A percentile compares a stretch with the other conserved stretches of the same genome.
Evolutionary conservation across 331 rosid species (phyloP).

Genomic region (Cydonia oblonga): DNA sequence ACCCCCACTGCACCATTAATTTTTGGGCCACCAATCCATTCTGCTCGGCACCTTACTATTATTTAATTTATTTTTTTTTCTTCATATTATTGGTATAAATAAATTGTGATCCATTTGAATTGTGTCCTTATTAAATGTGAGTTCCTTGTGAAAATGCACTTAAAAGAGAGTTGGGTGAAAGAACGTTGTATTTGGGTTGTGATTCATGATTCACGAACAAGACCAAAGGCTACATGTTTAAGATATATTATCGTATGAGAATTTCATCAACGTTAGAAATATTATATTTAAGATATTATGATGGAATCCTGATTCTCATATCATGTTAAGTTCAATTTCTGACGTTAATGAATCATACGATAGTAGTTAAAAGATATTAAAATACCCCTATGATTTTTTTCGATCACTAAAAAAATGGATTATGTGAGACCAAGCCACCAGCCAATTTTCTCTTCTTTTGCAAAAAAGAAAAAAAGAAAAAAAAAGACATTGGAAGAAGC

Average conservation of each 20-base stretch:
- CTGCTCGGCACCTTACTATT: neutral
- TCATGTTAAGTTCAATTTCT: too few relatives aligned
- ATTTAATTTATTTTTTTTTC: too few relatives aligned
- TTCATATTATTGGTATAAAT: neutral
- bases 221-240: neutral
- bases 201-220: neutral
- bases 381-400: accelerated
- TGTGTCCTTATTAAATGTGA: neutral
- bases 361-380: accelerated
- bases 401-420: accelerated
- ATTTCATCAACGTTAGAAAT: too few relatives aligned
- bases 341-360: accelerated
- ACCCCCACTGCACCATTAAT: neutral
- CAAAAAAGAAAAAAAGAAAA: neutral
- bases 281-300: too few relatives aligned
- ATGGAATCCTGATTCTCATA: too few relatives aligned
- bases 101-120: neutral
- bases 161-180: neutral
- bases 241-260: too few relatives aligned
- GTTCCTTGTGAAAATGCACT: neutral
- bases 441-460: too few relatives aligned
- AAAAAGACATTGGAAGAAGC: neutral
- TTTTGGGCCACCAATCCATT: neutral
- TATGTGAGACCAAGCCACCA: too few relatives aligned
- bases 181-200: neutral